A percentile compares a stretch with the other conserved stretches of the same genome.
These are phyloP conservation scores for Stagonosporopsis chrysanthemi DNA, from an alignment of 2,329 filamentous ascomycete species.

Conservation along the genomic window DNA sequence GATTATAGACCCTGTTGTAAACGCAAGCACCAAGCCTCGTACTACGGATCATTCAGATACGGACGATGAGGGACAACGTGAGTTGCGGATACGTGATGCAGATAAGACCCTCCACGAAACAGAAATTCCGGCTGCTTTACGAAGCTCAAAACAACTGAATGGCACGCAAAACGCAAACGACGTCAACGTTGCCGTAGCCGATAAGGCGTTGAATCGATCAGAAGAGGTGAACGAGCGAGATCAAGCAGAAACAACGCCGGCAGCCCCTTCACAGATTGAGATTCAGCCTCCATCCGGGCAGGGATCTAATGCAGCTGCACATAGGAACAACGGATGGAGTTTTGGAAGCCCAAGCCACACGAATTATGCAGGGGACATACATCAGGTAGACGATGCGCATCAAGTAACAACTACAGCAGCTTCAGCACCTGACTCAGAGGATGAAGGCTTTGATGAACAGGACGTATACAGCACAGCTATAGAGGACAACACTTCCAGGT, in stretches of 20 bases:
- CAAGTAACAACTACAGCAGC: not conserved
- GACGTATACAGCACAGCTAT: conserved; percentile 14
- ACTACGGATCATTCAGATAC: conserved; percentile 11
- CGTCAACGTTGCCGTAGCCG: not conserved
- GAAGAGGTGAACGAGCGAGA: not conserved
- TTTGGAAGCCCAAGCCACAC: conserved; percentile 5
- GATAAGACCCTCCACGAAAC: not conserved
- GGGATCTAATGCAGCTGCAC: not conserved
- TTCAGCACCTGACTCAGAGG: conserved; percentile 8
- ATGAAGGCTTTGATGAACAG: conserved; percentile 13
- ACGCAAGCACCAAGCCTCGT: conserved; percentile 17
- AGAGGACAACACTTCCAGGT: conserved; percentile 11
- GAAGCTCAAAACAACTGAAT: not conserved
- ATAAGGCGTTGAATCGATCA: not conserved
- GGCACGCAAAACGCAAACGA: not conserved
- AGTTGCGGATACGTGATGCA: not conserved
- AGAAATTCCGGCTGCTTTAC: not conserved
- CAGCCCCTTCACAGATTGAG: not conserved
- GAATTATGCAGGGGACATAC: not conserved
- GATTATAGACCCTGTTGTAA: conserved; percentile 7
- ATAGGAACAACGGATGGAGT: conserved; percentile 14
- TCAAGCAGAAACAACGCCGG: not conserved
- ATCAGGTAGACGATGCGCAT: not conserved
- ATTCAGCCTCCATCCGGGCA: conserved; percentile 4
- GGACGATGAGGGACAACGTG: conserved; percentile 5